Conservation (phyloP, 2,329 filamentous ascomycete species). For the Neonectria hederae region DNA sequence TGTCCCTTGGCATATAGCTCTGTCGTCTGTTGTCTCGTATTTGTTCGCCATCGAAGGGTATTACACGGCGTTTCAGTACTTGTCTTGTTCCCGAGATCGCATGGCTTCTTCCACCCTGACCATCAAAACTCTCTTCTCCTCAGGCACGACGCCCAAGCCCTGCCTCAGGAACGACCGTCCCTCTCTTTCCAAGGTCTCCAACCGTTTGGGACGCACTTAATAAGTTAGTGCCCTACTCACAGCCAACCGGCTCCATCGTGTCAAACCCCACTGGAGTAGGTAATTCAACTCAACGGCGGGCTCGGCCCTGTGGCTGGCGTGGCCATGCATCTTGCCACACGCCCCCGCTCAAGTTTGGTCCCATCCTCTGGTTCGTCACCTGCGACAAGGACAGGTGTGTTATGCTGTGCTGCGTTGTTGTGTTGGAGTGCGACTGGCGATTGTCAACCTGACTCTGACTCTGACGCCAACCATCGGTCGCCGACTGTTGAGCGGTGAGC, state of each 20-base stretch:
- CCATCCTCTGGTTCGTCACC: slow-evolving; percentile 18
- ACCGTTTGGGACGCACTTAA: slow-evolving; percentile 6
- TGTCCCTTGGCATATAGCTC: neutral
- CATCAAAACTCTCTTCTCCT: neutral
- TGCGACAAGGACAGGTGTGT: slow-evolving; percentile 20
- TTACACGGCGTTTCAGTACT: neutral
- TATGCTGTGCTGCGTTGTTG: slow-evolving; percentile 18
- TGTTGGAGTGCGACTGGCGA: slow-evolving; percentile 13
- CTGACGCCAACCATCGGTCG: slow-evolving; percentile 9
- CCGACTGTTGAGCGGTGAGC: slow-evolving; percentile 21
- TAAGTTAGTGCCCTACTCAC: slow-evolving; percentile 16
- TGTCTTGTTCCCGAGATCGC: neutral
- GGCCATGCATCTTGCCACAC: slow-evolving; percentile 18
- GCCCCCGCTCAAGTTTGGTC: slow-evolving; percentile 8
- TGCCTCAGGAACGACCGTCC: neutral
- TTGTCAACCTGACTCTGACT: neutral
- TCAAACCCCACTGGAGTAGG: slow-evolving; percentile 12
- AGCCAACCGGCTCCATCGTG: slow-evolving; percentile 6
- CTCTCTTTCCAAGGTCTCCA: neutral
- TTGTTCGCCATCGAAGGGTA: neutral
- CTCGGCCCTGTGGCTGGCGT: slow-evolving; percentile 21
- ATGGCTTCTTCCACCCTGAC: neutral
- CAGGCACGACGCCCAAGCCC: neutral
- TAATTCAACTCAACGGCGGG: slow-evolving; percentile 15
- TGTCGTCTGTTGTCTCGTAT: neutral